Base-by-base conservation (phyloP, 2,329 filamentous ascomycete genomes). In the Penicillium verrucosum region DNA sequence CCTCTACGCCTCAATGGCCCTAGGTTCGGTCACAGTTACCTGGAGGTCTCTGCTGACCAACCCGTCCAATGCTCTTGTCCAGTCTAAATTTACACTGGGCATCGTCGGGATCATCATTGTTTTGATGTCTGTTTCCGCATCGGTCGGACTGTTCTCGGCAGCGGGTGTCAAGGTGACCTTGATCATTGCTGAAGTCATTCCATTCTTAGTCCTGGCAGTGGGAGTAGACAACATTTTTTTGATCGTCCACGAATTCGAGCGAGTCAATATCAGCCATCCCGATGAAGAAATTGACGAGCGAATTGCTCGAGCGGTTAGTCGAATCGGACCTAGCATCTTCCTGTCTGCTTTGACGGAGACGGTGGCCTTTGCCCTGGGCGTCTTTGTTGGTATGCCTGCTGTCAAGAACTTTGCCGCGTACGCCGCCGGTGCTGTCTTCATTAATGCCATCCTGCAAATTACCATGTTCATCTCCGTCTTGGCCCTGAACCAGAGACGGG, bases 171-270 rank as follows among this genome's bases (percentile, higher is more conserved):
- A 96, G 75, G 94, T 93, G 14, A 99, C 94, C 0, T 80, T 99
- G 63, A 99, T 99, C 68, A 99, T 99, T 59, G 93, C 95, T 5
- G 94, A 99, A 71, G 94, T 99, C 59, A 99, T 99, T 62, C 94
- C 94, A 0, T 99, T 99, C 75, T 87, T 99, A 62, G 93, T 99
- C 10, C 79, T 99, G 21, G 94, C 94, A 12, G 92, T 99, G 29
- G 94, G 94, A 44, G 95, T 99, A 3, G 94, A 99, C 81, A 99
- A 99, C 70, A 97, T 99, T 67, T 99, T 99, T 77, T 80, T 99
- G 54, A 96, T 99, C 57, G 94, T 99, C 0, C 94, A 99, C 74
- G 94, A 99, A 74, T 96, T 99, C 58, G 94, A 99, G 71, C 85
- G 94, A 30, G 89, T 97, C 70, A 99, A 99, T 68, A 78, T 92